phyloP scores from a whole-genome alignment of 306 rosid species.

The Rubus idaeus region DNA sequence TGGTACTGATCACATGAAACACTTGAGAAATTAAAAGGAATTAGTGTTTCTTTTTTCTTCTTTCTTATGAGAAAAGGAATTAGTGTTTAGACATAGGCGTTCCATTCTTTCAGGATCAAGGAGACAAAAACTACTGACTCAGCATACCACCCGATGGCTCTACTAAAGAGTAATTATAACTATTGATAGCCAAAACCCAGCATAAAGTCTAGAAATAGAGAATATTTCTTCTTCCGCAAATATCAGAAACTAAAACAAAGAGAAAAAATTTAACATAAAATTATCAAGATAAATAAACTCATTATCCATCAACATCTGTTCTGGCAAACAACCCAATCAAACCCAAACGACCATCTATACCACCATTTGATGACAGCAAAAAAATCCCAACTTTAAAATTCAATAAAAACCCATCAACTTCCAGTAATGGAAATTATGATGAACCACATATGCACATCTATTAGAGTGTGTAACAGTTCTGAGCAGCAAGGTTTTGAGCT shows the following conservation, averaged over 20 bases:
- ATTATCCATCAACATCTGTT: background rate
- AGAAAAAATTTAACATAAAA: background rate
- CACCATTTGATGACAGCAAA: background rate
- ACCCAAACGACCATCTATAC: background rate
- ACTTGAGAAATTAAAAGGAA: background rate
- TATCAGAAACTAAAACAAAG: background rate
- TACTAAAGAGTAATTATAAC: background rate
- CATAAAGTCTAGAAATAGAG: background rate
- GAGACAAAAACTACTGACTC: too few species aligned
- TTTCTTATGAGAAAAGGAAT: background rate
- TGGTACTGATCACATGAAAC: background rate
- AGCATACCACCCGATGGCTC: background rate
- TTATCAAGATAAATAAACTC: background rate
- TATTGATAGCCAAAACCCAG: background rate
- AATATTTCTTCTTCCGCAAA: background rate
- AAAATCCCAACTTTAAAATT: background rate
- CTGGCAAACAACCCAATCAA: slow-evolving; percentile 1
- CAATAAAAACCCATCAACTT: background rate
- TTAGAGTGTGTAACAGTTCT: background rate
- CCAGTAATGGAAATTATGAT: background rate
- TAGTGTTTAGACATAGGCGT: background rate
- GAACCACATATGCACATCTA: background rate
- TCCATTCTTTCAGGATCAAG: background rate
- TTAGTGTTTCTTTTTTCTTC: background rate
- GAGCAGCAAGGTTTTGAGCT: background rate